Evolutionary conservation across 148 eudicot species (phyloP), one percentile per base, ranked within the genome.

Genomic region (Diospyros lotus): DNA sequence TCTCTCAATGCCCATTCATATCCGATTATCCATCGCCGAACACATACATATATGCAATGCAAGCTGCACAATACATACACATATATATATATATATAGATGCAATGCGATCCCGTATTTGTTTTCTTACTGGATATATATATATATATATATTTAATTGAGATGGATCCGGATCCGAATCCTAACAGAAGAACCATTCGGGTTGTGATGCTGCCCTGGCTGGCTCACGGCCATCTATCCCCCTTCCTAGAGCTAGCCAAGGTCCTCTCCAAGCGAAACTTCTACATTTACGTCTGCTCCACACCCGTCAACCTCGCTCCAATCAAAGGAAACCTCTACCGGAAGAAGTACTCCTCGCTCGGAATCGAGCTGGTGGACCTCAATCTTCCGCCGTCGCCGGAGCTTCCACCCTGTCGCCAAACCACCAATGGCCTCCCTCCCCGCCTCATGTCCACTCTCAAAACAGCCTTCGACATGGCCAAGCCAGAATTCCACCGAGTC

Each of bases 371-470:
- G 4, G 64, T 80, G 28, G 76, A 76, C 4, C 73, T 76, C 28
- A 62, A 76, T 48, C 83, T 80, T 48, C 76, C 73, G 8, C 38
- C 73, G 0, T 66, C 53, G 46, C 58, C 64, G 2, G 42, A 66
- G 0, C 75, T 81, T 13, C 84, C 79, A n/a, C 66, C 78, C 14
- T 44, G 44, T 41, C 39, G 14, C 69, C 84, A 81, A 59, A 81
- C 84, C 65, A 81, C 84, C 75, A 81, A 81, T 64, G 77, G 80
- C 71, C 80, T 81, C 44, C 80, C 84, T 2, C 75, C 66, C 3
- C 80, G 73, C 51, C 84, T 77, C 69, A 81, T 77, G 80, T 61
- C 71, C 9, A 50, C 54, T 44, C 74, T 77, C 5, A 77, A 69
- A 46, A 14, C 9, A 14, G 71, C 80, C 42, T 73, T 81, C 15